Percentiles rank a stretch among this genome's conserved stretches.
phyloP scores from a whole-genome alignment of 768 basidiomycete species.

The Macrolepiota fuliginosa region DNA sequence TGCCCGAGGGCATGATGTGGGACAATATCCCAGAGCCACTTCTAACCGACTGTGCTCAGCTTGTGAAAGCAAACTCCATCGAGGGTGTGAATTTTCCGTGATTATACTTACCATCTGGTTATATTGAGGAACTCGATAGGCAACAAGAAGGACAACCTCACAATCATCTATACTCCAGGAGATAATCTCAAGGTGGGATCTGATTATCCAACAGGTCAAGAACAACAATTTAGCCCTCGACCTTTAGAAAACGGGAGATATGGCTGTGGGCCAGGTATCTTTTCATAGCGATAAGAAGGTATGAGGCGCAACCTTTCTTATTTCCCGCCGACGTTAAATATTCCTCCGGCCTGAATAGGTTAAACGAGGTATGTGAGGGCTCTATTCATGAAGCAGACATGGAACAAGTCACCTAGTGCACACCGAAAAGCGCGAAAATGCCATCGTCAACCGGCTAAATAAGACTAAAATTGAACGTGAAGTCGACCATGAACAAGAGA shows the following conservation, averaged over 20 bases:
- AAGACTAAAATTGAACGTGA: conserved; percentile 85
- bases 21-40: conserved; percentile 81
- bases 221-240: not conserved
- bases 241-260: conserved; percentile 90
- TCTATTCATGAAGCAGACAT: not conserved
- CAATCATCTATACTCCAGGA: conserved; percentile 92
- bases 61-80: conserved; percentile 97
- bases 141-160: conserved; percentile 93
- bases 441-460: conserved; percentile 88
- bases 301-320: conserved; percentile 16
- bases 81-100: conserved; percentile 55
- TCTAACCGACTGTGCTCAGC: conserved; percentile 84
- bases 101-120: not conserved
- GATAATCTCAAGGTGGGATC: conserved; percentile 81
- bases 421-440: conserved; percentile 78
- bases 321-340: not conserved
- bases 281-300: conserved; percentile 92
- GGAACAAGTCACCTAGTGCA: conserved; percentile 49
- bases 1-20: conserved; percentile 81
- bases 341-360: conserved; percentile 45
- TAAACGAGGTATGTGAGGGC: conserved; percentile 58
- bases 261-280: conserved; percentile 95
- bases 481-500: conserved; percentile 91
- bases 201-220: not conserved
- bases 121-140: conserved; percentile 44